A percentile compares a stretch with the other conserved stretches of the same genome.
phyloP scores from a whole-genome alignment of 176 grass and related monocot species.

The Oryza coarctata region DNA sequence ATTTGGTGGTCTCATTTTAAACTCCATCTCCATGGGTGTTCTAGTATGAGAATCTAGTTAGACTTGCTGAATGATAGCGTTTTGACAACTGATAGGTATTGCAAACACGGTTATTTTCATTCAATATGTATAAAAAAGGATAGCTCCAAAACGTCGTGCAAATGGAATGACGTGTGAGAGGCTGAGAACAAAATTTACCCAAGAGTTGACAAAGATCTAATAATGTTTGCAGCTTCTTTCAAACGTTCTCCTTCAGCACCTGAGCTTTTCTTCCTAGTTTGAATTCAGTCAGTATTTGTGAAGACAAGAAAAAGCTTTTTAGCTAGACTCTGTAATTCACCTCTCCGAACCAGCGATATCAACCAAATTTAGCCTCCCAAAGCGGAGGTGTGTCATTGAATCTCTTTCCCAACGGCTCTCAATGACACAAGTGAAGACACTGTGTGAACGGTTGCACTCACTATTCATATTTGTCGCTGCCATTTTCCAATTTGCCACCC shows the following conservation, averaged over 20 bases:
- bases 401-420: slow-evolving; percentile 90
- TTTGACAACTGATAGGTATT: slow-evolving; percentile 16
- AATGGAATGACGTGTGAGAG: slow-evolving; percentile 12
- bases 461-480: slow-evolving; percentile 93
- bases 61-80: neutral
- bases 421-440: slow-evolving; percentile 89
- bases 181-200: slow-evolving; percentile 53
- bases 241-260: slow-evolving; percentile 92
- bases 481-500: slow-evolving; percentile 84
- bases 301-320: slow-evolving; percentile 23
- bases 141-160: neutral
- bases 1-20: neutral
- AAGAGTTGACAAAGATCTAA: slow-evolving; percentile 91
- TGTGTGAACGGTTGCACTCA: slow-evolving; percentile 92
- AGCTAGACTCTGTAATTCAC: slow-evolving; percentile 43
- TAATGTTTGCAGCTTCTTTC: slow-evolving; percentile 98
- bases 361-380: slow-evolving; percentile 88
- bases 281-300: slow-evolving; percentile 42
- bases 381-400: slow-evolving; percentile 74
- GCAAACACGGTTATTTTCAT: neutral
- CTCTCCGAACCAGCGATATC: slow-evolving; percentile 97
- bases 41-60: neutral
- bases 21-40: neutral
- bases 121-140: neutral
- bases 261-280: slow-evolving; percentile 93